phyloP scores from a whole-genome alignment of 345 rosid species.

The Murraya paniculata region DNA sequence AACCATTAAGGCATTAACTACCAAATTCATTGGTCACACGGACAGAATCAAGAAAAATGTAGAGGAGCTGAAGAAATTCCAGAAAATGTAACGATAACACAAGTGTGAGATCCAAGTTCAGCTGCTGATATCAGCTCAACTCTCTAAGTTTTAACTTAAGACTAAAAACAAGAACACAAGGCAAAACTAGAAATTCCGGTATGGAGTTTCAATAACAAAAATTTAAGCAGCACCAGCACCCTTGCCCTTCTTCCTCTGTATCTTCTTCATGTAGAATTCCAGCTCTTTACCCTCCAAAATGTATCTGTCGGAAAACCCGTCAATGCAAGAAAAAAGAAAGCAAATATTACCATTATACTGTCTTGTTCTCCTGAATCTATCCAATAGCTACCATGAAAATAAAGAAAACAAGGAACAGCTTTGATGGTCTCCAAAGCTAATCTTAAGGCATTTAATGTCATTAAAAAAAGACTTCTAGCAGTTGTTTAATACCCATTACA shows the following conservation, averaged over 20 bases:
- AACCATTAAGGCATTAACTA: not conserved
- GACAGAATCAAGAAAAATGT: too few species aligned
- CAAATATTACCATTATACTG: not conserved
- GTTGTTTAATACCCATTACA: not conserved
- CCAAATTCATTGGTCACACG: not conserved
- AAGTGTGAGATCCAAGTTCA: not conserved
- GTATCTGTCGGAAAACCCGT: conserved; percentile 36
- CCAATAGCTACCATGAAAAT: not conserved
- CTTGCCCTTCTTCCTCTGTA: conserved; percentile 89
- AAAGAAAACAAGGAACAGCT: not conserved
- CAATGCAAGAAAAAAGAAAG: not conserved
- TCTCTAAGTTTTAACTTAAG: not conserved
- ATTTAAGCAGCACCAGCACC: conserved; percentile 61
- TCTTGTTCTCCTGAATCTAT: not conserved
- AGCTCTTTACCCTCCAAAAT: conserved; percentile 71
- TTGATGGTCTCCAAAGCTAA: not conserved
- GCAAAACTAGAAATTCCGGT: not conserved
- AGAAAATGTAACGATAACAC: conserved; percentile 4
- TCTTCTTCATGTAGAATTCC: conserved; percentile 78
- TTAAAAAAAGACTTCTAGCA: not conserved
- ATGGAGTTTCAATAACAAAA: not conserved
- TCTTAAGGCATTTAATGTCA: not conserved
- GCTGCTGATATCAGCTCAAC: conserved; percentile 1
- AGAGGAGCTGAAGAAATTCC: not conserved
- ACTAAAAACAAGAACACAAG: conserved; percentile 4